Conservation (phyloP, 2,329 filamentous ascomycete species). For the Arthrobotrys megalospora region DNA sequence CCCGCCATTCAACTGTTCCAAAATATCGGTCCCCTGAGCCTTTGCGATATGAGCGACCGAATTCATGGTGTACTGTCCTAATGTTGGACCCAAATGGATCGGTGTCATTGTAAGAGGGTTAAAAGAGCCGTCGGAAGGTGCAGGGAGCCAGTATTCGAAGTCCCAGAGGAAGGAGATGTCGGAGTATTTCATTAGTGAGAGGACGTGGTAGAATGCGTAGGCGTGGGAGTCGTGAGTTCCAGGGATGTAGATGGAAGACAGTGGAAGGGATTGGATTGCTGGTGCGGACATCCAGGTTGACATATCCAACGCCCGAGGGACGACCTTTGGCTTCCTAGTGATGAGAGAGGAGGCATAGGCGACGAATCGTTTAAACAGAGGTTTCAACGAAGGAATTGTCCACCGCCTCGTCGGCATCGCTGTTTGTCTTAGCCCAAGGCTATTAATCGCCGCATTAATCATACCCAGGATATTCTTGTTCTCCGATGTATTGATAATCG, state of each 20-base stretch:
- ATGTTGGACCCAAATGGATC: conserved; percentile 40
- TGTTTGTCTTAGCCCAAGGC: conserved; percentile 2
- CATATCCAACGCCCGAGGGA: conserved; percentile 6
- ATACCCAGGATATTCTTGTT: conserved; percentile 38
- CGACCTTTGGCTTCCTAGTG: not conserved
- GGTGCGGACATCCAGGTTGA: conserved; percentile 53
- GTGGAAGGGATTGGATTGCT: conserved; percentile 28
- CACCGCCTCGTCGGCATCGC: not conserved
- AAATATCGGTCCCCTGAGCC: conserved; percentile 36
- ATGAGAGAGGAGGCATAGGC: not conserved
- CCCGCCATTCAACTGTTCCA: conserved; percentile 41
- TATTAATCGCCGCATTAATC: conserved; percentile 20
- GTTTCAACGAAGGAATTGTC: not conserved
- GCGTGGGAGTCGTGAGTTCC: conserved; percentile 56
- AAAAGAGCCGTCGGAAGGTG: conserved; percentile 49
- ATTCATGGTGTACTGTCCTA: conserved; percentile 48
- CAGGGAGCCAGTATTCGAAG: conserved; percentile 50
- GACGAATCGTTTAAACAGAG: conserved; percentile 8
- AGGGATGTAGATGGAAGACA: conserved; percentile 44
- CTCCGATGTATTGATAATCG: conserved; percentile 46
- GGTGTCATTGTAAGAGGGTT: conserved; percentile 43
- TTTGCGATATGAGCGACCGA: conserved; percentile 43
- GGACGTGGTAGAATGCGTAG: conserved; percentile 37
- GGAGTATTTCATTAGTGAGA: conserved; percentile 46
- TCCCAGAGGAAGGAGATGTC: conserved; percentile 59